Conservation (phyloP, 1,284 basidiomycete species). For the Fomitopsis pinicola region DNA sequence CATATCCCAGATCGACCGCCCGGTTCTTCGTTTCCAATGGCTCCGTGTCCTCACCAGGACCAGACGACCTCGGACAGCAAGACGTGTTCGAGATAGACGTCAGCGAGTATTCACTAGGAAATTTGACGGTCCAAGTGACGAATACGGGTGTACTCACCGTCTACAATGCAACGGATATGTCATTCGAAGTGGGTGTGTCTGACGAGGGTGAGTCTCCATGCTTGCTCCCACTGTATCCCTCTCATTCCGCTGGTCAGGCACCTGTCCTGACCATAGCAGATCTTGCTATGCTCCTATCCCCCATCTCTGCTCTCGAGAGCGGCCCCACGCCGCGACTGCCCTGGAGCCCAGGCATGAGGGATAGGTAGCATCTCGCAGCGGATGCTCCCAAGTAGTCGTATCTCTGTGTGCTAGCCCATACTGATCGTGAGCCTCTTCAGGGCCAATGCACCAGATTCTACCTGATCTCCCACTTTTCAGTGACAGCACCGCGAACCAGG, state of each 20-base stretch:
- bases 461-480: constrained; percentile 55
- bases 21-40: constrained; percentile 58
- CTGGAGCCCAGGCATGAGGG: not conserved
- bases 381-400: not conserved
- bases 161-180: constrained; percentile 31
- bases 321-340: not conserved
- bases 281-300: not conserved
- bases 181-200: constrained; percentile 58
- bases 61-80: constrained; percentile 31
- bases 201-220: constrained; percentile 37
- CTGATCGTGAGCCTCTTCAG: constrained; percentile 17
- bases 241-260: not conserved
- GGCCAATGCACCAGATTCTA: constrained; percentile 44
- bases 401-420: not conserved
- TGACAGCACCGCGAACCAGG: constrained; percentile 74
- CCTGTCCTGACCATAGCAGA: not conserved
- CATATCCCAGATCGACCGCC: constrained; percentile 29
- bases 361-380: not conserved
- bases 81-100: constrained; percentile 49
- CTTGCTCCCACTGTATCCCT: not conserved
- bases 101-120: constrained; percentile 48
- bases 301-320: not conserved
- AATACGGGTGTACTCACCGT: constrained; percentile 49
- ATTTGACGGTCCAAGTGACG: constrained; percentile 45
- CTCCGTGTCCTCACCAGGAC: constrained; percentile 36